Conservation (phyloP, 345 rosid genomes). For the Euphorbia tirucalli region DNA sequence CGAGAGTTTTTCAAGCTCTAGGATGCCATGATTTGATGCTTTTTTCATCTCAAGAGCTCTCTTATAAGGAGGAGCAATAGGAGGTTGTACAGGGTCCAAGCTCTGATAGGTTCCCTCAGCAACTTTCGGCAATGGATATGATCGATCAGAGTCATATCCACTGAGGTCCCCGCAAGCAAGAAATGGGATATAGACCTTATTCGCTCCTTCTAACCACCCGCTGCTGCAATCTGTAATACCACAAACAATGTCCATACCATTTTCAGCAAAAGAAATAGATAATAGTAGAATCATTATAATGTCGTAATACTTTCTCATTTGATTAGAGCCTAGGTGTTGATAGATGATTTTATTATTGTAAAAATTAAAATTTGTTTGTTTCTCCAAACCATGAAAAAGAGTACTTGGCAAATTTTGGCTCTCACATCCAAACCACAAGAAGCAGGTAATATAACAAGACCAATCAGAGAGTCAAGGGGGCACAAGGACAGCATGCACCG, state of each 20-base stretch:
- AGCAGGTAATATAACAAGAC: too few relatives aligned
- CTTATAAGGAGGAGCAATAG: slow-evolving; percentile 90
- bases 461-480: too few relatives aligned
- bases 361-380: too few relatives aligned
- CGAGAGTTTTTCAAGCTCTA: too few relatives aligned
- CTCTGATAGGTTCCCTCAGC: slow-evolving; percentile 72
- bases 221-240: slow-evolving; percentile 73
- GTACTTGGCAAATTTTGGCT: too few relatives aligned
- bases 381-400: too few relatives aligned
- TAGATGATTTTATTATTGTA: too few relatives aligned
- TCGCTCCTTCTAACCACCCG: slow-evolving; percentile 89
- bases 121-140: slow-evolving; percentile 79
- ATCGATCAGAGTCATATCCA: slow-evolving; percentile 86
- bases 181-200: slow-evolving; percentile 88
- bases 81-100: slow-evolving; percentile 88
- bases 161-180: slow-evolving; percentile 86
- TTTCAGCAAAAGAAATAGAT: not conserved
- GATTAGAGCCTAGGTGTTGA: not conserved
- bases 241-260: too few relatives aligned
- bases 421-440: too few relatives aligned
- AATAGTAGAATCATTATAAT: not conserved
- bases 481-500: too few relatives aligned
- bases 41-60: slow-evolving; percentile 90
- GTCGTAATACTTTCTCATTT: too few relatives aligned
- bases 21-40: slow-evolving; percentile 61